These are phyloP conservation scores for Vickermania ingenoplastis DNA, from an alignment of 208 protist genomes.

Conservation along the genomic window DNA sequence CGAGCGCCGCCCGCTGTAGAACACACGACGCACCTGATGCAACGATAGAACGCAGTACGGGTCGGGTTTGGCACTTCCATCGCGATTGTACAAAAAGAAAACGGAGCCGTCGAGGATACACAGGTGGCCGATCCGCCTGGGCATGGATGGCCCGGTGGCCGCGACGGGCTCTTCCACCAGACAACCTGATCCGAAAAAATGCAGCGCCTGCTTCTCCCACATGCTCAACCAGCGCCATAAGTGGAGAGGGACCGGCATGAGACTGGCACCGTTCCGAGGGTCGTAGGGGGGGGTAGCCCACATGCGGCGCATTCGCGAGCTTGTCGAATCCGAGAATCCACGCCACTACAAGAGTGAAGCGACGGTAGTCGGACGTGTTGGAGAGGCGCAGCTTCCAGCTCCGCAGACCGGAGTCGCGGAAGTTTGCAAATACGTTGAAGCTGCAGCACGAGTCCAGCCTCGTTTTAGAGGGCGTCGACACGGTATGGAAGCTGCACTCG, in stretches of 20 bases:
- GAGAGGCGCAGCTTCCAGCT: not conserved
- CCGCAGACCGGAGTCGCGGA: too few relatives aligned
- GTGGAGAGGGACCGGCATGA: constrained; percentile 47
- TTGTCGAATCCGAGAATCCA: not conserved
- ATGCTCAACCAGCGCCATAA: constrained; percentile 29
- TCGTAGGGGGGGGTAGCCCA: constrained; percentile 40
- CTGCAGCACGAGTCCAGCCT: too few relatives aligned
- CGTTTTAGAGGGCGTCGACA: too few relatives aligned
- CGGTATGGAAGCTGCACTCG: too few relatives aligned
- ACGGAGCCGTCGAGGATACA: not conserved
- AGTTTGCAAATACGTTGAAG: too few relatives aligned
- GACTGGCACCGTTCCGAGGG: constrained; percentile 41
- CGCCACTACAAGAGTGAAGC: not conserved
- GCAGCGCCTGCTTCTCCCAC: constrained; percentile 34
- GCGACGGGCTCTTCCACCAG: not conserved
- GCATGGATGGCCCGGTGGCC: not conserved
- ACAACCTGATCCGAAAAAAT: constrained; percentile 7
- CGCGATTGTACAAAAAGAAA: not conserved
- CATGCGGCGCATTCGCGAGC: constrained; percentile 26
- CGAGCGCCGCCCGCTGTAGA: not conserved
- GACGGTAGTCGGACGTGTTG: not conserved
- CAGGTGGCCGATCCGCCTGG: not conserved
- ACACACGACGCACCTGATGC: not conserved
- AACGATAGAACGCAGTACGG: not conserved
- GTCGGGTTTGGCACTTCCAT: not conserved